Base-by-base conservation (phyloP, 1,139 yeast genomes). In the Torulaspora pretoriensis region DNA sequence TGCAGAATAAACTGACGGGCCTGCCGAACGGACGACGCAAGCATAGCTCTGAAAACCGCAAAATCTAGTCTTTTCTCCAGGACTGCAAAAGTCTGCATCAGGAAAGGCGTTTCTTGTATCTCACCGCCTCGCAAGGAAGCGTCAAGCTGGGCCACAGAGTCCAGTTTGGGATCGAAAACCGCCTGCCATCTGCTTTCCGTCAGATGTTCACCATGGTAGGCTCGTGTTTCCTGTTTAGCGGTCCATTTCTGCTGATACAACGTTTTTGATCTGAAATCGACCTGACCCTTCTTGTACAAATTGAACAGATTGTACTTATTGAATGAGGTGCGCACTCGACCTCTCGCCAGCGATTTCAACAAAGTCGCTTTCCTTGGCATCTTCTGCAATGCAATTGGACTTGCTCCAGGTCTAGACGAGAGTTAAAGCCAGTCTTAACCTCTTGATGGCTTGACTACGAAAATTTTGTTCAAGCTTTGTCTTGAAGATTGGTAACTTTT, bases 191-290 rank as follows among this genome's bases (percentile, higher is more conserved):
- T 80, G 23, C 80, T 72, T 65, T 92, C 98, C 0, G 94, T 84
- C 47, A 92, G 68, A 63, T 85, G 90, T 61, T 92, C 97, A 56
- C 98, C 98, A 64, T 92, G 98, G 65, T 92, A 92, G 1, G 94
- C 84, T 69, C 98, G 78, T 3, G 97, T 83, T 63, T 89, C 97
- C 61, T 83, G 83, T 66, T 94, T 92, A 43, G 97, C 83, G 8
- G 75, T 70, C 90, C 96, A 92, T 69, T 89, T 88, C 67, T 90
- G 96, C 68, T 89, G 96, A 69, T 75, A 92, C 47, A 87, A 69
- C 12, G 89, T 77, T 60, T 77, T 78, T 8, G 80, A 75, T 47
- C 73, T 73, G 52, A 68, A 77, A 46, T 70, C 72, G 26, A 76
- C 69, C 42, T 72, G 71, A 32, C 79, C 75, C 59, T 84, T 83